A percentile compares a stretch with the other conserved stretches of the same genome.
These are phyloP conservation scores for Phytopythium ostracodes DNA, from an alignment of 352 stramenopile genomes.

Conservation along the genomic window DNA sequence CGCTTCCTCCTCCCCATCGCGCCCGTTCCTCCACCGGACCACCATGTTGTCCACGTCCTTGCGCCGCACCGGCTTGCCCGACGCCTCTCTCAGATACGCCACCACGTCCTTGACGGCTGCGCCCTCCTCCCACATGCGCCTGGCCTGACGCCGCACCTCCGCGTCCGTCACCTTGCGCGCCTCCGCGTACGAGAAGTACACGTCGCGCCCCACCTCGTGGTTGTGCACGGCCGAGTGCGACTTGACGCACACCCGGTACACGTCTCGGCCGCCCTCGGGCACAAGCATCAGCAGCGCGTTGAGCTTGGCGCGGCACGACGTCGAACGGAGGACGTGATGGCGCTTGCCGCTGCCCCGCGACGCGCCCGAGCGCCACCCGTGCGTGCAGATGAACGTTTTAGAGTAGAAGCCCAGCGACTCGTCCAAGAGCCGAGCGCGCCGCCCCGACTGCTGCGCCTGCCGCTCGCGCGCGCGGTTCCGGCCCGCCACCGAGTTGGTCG, in stretches of 20 bases:
- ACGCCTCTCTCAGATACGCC: neutral
- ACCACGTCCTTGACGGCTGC: neutral
- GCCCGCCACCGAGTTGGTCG: constrained; percentile 3
- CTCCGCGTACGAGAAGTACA: constrained; percentile 1
- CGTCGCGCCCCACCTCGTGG: neutral
- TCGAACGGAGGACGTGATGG: neutral
- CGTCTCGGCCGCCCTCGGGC: neutral
- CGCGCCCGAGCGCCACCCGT: neutral
- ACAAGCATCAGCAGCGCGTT: neutral
- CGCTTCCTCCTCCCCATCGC: neutral
- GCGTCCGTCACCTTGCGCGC: neutral
- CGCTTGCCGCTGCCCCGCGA: neutral
- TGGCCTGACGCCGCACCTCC: neutral
- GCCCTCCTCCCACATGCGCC: constrained; percentile 1
- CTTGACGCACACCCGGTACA: neutral
- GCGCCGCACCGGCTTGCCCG: neutral
- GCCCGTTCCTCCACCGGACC: neutral
- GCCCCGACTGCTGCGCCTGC: neutral
- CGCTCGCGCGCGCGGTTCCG: constrained; percentile 2
- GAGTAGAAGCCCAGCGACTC: neutral
- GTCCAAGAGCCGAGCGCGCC: neutral
- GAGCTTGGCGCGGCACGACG: neutral
- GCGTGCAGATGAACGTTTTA: constrained; percentile 4
- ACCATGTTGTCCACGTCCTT: constrained; percentile 3
- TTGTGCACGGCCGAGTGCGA: neutral